Evolutionary conservation across 73 alveolate genomes (phyloP), one percentile per base, ranked within the genome.

Genomic region (Paramecium primaurelia): DNA sequence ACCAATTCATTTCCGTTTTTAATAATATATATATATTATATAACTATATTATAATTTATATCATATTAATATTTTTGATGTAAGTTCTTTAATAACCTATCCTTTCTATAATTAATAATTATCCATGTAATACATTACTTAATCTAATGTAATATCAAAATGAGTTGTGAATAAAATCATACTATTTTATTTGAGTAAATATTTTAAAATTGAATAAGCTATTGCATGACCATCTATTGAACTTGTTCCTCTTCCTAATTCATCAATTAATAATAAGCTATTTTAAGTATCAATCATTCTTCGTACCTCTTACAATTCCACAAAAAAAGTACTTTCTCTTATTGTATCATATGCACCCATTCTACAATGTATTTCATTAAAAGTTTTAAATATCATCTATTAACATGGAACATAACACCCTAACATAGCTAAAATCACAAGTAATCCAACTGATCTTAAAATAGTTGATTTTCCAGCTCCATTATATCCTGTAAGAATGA

Each of bases 401-500:
- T 18, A 26, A 47, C 91, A 80, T 6, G 91, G 91, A 44, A 80
- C 91, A 2, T 80, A 22, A 49, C 91, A 80, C 10, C 91, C 91
- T 8, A 80, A 14, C 34, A 22, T 34, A 42, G 77, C 91, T 38
- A 80, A 80, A 4, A 80, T 49, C 12, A 80, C 58, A 11, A 45
- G 34, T 7, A 80, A 25, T 0, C 77, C 91, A n/a, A 80, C 49
- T 14, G 77, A 25, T 80, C 91, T 80, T 0, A 80, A 34, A 26
- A 80, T 20, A 11, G 91, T 80, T 26, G 91, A 80, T 80, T 80
- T 80, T 22, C 91, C 91, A 20, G 71, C 91, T 6, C 91, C 91
- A 80, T 80, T 22, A 20, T 42, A 42, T 44, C 91, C 91, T 26
- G 91, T 45, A 11, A 80, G n/a, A 2, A 47, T 44, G 42, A 80